These are phyloP conservation scores for Neurospora sp. DNA, from an alignment of 495 filamentous ascomycete genomes.

Conservation along the genomic window DNA sequence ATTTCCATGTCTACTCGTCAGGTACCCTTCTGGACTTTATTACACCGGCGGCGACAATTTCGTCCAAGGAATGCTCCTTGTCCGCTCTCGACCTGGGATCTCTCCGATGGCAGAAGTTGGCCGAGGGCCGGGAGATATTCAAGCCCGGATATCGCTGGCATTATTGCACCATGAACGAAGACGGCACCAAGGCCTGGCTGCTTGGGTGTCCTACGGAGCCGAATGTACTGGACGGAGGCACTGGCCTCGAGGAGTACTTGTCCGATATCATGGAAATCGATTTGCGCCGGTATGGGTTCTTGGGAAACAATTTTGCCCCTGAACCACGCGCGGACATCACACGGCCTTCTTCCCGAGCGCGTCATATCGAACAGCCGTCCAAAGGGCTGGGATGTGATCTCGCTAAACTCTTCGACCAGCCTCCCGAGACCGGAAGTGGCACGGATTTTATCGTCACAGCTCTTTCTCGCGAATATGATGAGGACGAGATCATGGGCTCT, in stretches of 20 bases:
- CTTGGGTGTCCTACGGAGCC: conserved; percentile 78
- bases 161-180: conserved; percentile 88
- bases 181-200: conserved; percentile 91
- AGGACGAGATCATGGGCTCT: conserved; percentile 50
- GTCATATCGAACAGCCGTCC: conserved; percentile 36
- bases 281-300: conserved; percentile 68
- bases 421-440: conserved; percentile 67
- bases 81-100: conserved; percentile 78
- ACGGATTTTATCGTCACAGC: conserved; percentile 83
- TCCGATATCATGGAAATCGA: conserved; percentile 91
- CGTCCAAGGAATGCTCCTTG: conserved; percentile 75
- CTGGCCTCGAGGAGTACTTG: conserved; percentile 70
- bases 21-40: conserved; percentile 88
- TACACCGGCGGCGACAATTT: conserved; percentile 78
- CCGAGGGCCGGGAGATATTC: conserved; percentile 89
- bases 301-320: conserved; percentile 64
- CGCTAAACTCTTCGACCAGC: conserved; percentile 71
- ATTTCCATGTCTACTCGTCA: conserved; percentile 92
- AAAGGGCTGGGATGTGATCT: conserved; percentile 74
- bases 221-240: conserved; percentile 36
- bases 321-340: conserved; percentile 49
- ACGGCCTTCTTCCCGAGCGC: conserved; percentile 33
- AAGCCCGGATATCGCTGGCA: conserved; percentile 85
- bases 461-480: conserved; percentile 51
- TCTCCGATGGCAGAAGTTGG: conserved; percentile 85